phyloP scores from a whole-genome alignment of 441 rosid genomes.

The Erodium chrysanthum region DNA sequence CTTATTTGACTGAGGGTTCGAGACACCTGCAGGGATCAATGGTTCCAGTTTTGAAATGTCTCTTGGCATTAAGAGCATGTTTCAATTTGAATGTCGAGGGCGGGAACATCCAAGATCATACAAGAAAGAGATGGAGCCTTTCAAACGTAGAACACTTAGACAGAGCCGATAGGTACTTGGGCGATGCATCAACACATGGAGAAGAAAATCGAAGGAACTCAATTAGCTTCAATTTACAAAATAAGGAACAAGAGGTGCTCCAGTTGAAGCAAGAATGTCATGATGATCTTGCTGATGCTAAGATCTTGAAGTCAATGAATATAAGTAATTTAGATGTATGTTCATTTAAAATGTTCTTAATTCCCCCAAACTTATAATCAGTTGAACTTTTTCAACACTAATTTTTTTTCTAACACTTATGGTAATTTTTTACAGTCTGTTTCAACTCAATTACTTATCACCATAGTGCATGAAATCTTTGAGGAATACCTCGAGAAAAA shows the following conservation, averaged over 20 bases:
- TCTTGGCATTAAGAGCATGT: constrained; percentile 48
- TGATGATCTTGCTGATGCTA: constrained; percentile 58
- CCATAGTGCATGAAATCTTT: constrained; percentile 45
- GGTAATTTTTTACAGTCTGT: constrained; percentile 41
- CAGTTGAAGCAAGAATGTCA: constrained; percentile 57
- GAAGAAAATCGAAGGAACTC: constrained; percentile 18
- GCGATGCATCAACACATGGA: constrained; percentile 6
- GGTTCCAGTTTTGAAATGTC: constrained; percentile 66
- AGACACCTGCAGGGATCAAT: constrained; percentile 51
- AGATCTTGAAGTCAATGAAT: constrained; percentile 55
- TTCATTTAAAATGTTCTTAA: constrained; percentile 7
- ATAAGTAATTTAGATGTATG: constrained; percentile 55
- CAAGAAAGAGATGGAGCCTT: constrained; percentile 49
- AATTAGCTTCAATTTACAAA: constrained; percentile 21
- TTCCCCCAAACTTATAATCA: neutral
- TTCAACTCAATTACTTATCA: constrained; percentile 61
- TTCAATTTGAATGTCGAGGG: constrained; percentile 30
- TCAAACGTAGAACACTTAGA: constrained; percentile 25
- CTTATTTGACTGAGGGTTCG: constrained; percentile 22
- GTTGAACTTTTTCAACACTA: too few relatives aligned
- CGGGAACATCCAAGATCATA: constrained; percentile 30
- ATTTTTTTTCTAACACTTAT: neutral
- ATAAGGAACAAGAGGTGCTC: constrained; percentile 56
- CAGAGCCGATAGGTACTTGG: constrained; percentile 11
- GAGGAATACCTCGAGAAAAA: constrained; percentile 59